Evolutionary conservation across 2,329 filamentous ascomycete genomes (phyloP).

Genomic region (Stachybotrys elegans): DNA sequence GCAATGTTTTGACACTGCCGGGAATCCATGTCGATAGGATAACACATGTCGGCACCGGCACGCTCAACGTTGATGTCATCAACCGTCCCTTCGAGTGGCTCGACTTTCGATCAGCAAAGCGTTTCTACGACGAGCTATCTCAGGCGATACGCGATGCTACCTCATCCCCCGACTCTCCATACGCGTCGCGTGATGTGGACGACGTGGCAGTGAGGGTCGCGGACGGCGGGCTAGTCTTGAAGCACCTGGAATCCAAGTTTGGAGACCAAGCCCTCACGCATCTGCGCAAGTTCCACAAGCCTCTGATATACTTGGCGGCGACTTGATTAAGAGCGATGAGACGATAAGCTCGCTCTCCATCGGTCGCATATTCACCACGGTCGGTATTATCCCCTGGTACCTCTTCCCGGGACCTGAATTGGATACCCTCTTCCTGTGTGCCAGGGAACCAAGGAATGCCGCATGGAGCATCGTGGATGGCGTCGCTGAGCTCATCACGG

Average conservation of each 20-base stretch:
- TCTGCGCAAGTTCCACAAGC: background rate
- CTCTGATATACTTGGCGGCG: conserved; percentile 8
- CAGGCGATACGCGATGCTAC: background rate
- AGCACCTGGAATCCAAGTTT: background rate
- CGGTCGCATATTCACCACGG: conserved; percentile 14
- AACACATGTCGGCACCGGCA: conserved; percentile 11
- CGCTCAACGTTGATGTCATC: conserved; percentile 5
- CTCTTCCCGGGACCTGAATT: conserved; percentile 13
- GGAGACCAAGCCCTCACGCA: no score
- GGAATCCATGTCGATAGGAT: conserved; percentile 18
- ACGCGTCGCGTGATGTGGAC: background rate
- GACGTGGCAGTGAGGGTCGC: conserved; percentile 10
- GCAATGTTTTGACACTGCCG: conserved; percentile 9
- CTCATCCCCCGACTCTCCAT: background rate
- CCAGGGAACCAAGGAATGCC: conserved; percentile 10
- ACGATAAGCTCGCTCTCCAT: conserved; percentile 9
- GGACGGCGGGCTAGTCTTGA: conserved; percentile 13
- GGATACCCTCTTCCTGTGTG: conserved; percentile 12
- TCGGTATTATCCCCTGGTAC: conserved; percentile 19
- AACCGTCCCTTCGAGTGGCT: conserved; percentile 6
- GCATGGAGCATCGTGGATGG: conserved; percentile 6
- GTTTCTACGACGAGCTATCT: conserved; percentile 20
- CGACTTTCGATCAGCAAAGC: conserved; percentile 15
- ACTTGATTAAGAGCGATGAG: conserved; percentile 9
- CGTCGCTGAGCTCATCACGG: conserved; percentile 8